A percentile compares a stretch with the other conserved stretches of the same genome.
phyloP scores from a whole-genome alignment of 1,139 yeast genomes.

The Pichia sp. region DNA sequence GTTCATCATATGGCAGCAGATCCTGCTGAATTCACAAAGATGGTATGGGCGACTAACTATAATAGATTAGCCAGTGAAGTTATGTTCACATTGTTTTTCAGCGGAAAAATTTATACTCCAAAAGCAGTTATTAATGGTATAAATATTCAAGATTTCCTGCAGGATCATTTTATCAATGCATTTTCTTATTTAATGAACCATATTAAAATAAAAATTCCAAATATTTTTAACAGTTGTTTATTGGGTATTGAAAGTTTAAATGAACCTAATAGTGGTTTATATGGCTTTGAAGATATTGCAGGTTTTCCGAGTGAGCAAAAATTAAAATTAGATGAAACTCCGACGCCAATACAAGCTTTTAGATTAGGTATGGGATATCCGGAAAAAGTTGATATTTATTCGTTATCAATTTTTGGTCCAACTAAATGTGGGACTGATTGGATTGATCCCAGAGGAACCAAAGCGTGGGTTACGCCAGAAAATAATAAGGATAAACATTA shows the following conservation, averaged over 20 bases:
- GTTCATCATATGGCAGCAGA: conserved; percentile 51
- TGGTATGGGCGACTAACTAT: conserved; percentile 94
- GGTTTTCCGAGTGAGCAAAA: conserved; percentile 48
- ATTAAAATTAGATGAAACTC: conserved; percentile 60
- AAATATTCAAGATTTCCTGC: conserved; percentile 76
- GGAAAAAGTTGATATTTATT: conserved; percentile 59
- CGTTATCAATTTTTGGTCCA: conserved; percentile 69
- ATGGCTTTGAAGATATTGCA: conserved; percentile 47
- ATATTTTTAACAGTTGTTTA: conserved; percentile 42
- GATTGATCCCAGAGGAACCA: conserved; percentile 61
- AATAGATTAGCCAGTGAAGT: conserved; percentile 67
- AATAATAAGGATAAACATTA: conserved; percentile 52
- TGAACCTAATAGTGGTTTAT: conserved; percentile 72
- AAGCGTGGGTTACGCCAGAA: conserved; percentile 58
- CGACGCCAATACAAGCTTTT: conserved; percentile 56
- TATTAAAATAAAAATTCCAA: conserved; percentile 43
- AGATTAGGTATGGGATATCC: conserved; percentile 68
- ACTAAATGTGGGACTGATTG: conserved; percentile 47
- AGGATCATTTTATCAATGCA: conserved; percentile 54
- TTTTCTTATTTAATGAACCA: conserved; percentile 48
- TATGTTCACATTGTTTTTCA: conserved; percentile 83
- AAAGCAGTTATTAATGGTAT: conserved; percentile 60
- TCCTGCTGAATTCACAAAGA: conserved; percentile 57
- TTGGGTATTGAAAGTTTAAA: conserved; percentile 83
- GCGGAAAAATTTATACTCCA: conserved; percentile 69